Conservation (phyloP, 2,329 filamentous ascomycete genomes). For the Fusarium stilboides region DNA sequence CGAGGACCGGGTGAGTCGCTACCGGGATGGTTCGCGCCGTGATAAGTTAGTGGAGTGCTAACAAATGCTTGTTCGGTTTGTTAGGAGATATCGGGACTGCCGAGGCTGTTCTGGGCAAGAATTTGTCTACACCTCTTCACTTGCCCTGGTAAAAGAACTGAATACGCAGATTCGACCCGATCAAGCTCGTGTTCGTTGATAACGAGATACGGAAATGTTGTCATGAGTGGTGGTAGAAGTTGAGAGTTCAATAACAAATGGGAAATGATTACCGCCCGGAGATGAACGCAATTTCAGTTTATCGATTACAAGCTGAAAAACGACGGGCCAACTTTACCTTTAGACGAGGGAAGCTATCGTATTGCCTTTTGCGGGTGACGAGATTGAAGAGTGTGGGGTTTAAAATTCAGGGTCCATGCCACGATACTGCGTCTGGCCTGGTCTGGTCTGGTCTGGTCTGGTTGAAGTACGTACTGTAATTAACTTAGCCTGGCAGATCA, state of each 20-base stretch:
- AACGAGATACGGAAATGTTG: conserved; percentile 6
- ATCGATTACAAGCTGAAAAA: conserved; percentile 12
- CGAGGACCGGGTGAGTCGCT: conserved; percentile 73
- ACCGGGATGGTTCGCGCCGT: conserved; percentile 5
- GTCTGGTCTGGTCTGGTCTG: conserved; percentile 4
- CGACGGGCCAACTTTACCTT: conserved; percentile 6
- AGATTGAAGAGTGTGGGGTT: conserved; percentile 39
- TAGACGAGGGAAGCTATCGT: conserved; percentile 35
- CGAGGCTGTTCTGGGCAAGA: conserved; percentile 72
- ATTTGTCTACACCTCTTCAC: conserved; percentile 74
- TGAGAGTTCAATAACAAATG: neutral
- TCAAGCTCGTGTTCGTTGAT: conserved; percentile 5
- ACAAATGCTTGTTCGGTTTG: conserved; percentile 15
- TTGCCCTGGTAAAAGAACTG: conserved; percentile 70
- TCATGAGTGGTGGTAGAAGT: conserved; percentile 1
- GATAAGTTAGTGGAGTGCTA: conserved; percentile 16
- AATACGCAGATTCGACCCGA: conserved; percentile 19
- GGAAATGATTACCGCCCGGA: conserved; percentile 25
- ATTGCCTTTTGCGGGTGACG: conserved; percentile 11
- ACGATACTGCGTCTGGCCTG: conserved; percentile 35
- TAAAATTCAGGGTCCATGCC: conserved; percentile 39
- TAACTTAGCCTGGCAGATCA: conserved; percentile 23
- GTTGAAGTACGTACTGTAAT: conserved; percentile 1
- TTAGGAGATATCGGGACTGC: conserved; percentile 78
- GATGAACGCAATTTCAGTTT: conserved; percentile 38